A percentile compares a stretch with the other conserved stretches of the same genome.
These are phyloP conservation scores for Orbilia javanica DNA, from an alignment of 2,329 filamentous ascomycete genomes.

Conservation along the genomic window DNA sequence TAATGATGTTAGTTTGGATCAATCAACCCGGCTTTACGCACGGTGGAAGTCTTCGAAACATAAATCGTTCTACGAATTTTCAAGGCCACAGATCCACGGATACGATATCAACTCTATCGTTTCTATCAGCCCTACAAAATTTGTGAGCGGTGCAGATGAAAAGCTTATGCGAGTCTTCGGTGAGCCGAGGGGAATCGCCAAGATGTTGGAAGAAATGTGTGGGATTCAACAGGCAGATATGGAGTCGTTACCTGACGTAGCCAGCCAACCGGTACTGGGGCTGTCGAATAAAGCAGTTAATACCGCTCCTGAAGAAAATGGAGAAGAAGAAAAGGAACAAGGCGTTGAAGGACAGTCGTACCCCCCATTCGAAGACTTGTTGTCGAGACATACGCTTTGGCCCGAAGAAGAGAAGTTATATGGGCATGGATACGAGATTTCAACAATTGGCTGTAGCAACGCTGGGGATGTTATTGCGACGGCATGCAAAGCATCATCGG, in stretches of 20 bases:
- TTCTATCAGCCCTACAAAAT: constrained; percentile 77
- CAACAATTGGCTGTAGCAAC: constrained; percentile 81
- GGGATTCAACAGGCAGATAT: constrained; percentile 69
- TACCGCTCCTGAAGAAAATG: constrained; percentile 70
- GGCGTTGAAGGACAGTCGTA: constrained; percentile 67
- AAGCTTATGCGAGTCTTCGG: constrained; percentile 97
- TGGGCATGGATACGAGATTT: constrained; percentile 97
- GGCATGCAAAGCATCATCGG: constrained; percentile 89
- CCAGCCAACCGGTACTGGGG: constrained; percentile 93
- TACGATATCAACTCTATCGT: constrained; percentile 98
- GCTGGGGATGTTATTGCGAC: constrained; percentile 84
- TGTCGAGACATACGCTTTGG: constrained; percentile 92
- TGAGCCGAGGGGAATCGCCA: constrained; percentile 84
- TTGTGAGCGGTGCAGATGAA: constrained; percentile 95
- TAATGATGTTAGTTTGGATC: constrained; percentile 70
- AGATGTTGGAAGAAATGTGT: constrained; percentile 77
- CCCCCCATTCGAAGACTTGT: constrained; percentile 88
- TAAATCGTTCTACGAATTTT: constrained; percentile 91
- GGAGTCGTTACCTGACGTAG: constrained; percentile 80
- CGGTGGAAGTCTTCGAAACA: constrained; percentile 74
- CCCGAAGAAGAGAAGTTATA: constrained; percentile 97
- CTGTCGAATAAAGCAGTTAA: constrained; percentile 95
- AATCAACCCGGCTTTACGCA: constrained; percentile 89
- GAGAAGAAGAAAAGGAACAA: constrained; percentile 71
- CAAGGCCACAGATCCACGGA: constrained; percentile 94